Base-by-base conservation (phyloP, 1,284 basidiomycete species). In the Quambalaria eucalypti region DNA sequence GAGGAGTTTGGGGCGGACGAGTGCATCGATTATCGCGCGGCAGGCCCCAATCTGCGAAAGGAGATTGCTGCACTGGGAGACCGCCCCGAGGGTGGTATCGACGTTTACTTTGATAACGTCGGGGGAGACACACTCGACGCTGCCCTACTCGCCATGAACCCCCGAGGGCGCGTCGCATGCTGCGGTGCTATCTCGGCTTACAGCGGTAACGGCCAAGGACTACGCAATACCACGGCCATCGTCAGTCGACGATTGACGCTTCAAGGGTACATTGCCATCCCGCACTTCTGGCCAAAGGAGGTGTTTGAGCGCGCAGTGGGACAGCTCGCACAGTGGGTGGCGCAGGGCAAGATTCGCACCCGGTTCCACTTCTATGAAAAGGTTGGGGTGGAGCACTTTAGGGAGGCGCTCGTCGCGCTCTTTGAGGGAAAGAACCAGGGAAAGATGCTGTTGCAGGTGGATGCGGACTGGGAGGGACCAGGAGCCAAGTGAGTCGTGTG, bases 71-170 rank as follows among this genome's bases (percentile, higher is more conserved):
- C 42, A 10, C 49, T 56, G 12, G 8, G n/a, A 4, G 52, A 56
- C 26, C 54, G 33, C 10, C 56, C 54, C 4, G 31, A 55, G 19
- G 50, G 42, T 23, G 36, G 52, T 12, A 51, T 56, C 23, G 28
- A 28, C 36, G 54, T 56, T 4, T 56, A 56, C 50, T 56, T 56
- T 46, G 54, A 56, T 14, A 56, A 56, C 28, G 51, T 52, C 31
- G 54, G 50, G 16, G 54, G 54, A 4, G n/a, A 50, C 25, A 49
- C 52, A 4, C 50, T 52, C 19, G 54, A 56, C 39, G 54, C 54
- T 25, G 54, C 54, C n/a, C 49, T 56, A 8, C 16, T 16, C 9
- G 39, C 33, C 54, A 56, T 56, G 54, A 48, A 52, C 19, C 12
- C 49, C 10, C 8, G n/a, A 14, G 54, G 54, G 12, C 54, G 54